phyloP scores from a whole-genome alignment of 1,284 basidiomycete species.

The Moesziomyces aphidis region DNA sequence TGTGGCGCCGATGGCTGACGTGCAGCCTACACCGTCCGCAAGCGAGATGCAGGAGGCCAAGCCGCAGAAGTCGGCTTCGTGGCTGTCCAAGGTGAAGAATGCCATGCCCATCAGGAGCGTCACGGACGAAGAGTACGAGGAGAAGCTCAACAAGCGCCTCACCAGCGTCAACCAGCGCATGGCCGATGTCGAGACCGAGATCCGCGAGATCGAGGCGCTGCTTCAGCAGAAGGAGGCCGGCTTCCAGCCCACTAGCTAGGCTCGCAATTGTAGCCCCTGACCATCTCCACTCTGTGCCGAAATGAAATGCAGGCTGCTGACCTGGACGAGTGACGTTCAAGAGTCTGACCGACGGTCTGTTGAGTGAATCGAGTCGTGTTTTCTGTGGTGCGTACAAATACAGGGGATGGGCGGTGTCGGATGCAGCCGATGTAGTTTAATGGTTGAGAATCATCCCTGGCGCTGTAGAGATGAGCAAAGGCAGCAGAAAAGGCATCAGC shows the following conservation, averaged over 20 bases:
- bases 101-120: constrained; percentile 44
- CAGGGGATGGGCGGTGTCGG: background rate
- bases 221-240: constrained; percentile 12
- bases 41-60: background rate
- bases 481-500: background rate
- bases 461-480: constrained; percentile 1
- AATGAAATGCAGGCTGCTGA: background rate
- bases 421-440: too few relatives aligned
- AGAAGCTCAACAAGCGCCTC: constrained; percentile 33
- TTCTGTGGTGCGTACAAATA: constrained; percentile 23
- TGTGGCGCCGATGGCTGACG: constrained; percentile 7
- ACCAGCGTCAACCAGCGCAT: constrained; percentile 35
- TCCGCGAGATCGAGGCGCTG: constrained; percentile 35
- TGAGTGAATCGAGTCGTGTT: background rate
- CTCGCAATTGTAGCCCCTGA: background rate
- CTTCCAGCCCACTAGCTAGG: background rate
- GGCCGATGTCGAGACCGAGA: constrained; percentile 36
- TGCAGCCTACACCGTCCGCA: constrained; percentile 2
- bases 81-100: constrained; percentile 22
- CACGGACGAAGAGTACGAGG: constrained; percentile 53
- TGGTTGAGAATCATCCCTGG: constrained; percentile 3
- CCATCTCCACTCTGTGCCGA: background rate
- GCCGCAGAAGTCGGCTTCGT: constrained; percentile 4
- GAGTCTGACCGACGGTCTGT: background rate
- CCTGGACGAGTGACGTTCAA: background rate